Percentiles rank a stretch among this genome's conserved stretches.
phyloP scores from a whole-genome alignment of 305 asterid species.

The Fraxinus latifolia region DNA sequence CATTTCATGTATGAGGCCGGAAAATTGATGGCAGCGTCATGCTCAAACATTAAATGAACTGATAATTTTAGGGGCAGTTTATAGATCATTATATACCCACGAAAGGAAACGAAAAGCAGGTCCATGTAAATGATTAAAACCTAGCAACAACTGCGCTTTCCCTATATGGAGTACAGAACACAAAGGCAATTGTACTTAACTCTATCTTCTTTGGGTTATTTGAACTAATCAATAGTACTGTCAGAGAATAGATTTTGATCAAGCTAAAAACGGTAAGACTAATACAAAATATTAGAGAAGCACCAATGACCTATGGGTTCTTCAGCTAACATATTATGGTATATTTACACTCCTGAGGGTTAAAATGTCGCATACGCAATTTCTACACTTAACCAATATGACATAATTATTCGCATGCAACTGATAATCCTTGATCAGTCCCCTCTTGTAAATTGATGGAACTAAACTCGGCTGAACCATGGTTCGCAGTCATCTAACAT shows the following conservation, averaged over 20 bases:
- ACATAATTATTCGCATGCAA: not conserved
- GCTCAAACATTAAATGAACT: not conserved
- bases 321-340: not conserved
- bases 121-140: not conserved
- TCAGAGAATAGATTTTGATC: slow-evolving; percentile 4
- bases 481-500: not conserved
- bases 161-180: not conserved
- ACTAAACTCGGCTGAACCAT: slow-evolving; percentile 15
- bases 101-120: not conserved
- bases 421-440: slow-evolving; percentile 2
- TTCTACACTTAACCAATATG: not conserved
- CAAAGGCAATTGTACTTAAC: not conserved
- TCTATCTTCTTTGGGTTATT: not conserved
- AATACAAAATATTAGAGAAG: not conserved
- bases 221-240: not conserved
- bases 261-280: slow-evolving; percentile 6
- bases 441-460: not conserved
- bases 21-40: not conserved
- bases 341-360: not conserved
- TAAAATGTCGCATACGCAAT: not conserved
- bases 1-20: not conserved
- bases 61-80: not conserved
- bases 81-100: not conserved
- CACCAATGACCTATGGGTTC: not conserved
- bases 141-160: not conserved